These are phyloP conservation scores for Lippia alba DNA, from an alignment of 305 asterid genomes.

Conservation along the genomic window DNA sequence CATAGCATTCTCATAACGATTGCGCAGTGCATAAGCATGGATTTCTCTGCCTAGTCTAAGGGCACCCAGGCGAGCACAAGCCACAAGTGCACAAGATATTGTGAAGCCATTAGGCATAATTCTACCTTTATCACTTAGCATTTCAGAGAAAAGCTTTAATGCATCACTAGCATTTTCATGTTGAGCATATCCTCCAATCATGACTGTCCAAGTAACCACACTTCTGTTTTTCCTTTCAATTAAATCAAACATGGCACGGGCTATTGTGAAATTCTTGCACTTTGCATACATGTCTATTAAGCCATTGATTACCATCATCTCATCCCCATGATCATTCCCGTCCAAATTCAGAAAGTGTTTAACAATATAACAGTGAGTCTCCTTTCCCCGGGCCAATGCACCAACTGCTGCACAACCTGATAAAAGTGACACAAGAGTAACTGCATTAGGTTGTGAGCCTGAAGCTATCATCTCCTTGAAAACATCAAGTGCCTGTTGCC, in stretches of 20 bases:
- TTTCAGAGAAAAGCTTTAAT: conserved; percentile 56
- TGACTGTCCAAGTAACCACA: conserved; percentile 90
- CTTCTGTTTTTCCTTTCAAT: conserved; percentile 54
- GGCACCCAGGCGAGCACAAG: conserved; percentile 77
- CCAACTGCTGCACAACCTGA: conserved; percentile 79
- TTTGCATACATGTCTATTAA: conserved; percentile 83
- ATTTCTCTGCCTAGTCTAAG: conserved; percentile 71
- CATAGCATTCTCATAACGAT: conserved; percentile 57
- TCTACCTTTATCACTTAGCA: conserved; percentile 51
- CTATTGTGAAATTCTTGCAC: conserved; percentile 57
- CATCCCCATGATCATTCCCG: conserved; percentile 67
- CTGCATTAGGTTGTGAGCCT: conserved; percentile 65
- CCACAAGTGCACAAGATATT: conserved; percentile 76
- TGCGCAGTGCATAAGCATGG: conserved; percentile 68
- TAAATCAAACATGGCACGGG: conserved; percentile 60
- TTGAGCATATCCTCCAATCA: conserved; percentile 88
- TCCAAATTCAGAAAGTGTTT: conserved; percentile 48
- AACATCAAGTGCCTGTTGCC: conserved; percentile 64
- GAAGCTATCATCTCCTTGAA: conserved; percentile 70
- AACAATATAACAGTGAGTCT: conserved; percentile 61
- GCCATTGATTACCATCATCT: conserved; percentile 78
- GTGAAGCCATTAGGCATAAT: conserved; percentile 79
- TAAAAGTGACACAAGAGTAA: conserved; percentile 75
- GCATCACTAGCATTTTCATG: conserved; percentile 83
- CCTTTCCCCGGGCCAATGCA: conserved; percentile 68